Evolutionary conservation across 768 basidiomycete species (phyloP), one percentile per base, ranked within the genome.

Genomic region (Suillus subluteus): DNA sequence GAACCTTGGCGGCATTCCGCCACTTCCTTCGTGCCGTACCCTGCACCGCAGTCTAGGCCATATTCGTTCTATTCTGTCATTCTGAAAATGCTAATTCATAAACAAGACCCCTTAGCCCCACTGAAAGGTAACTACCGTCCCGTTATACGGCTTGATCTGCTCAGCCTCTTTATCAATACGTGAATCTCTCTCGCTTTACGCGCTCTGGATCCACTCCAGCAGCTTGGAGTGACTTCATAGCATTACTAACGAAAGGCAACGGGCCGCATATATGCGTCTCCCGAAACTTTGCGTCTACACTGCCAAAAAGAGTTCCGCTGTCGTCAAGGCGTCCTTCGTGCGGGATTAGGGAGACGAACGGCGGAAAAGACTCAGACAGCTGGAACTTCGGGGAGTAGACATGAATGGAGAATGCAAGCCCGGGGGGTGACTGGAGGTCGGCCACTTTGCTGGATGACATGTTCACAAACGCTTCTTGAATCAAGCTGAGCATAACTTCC

Each of bases 401-500:
- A 55, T 62, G 65, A 32, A 74, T 68, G 52, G 63, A 30, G 30
- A 75, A 64, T 38, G 54, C 40, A n/a, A 74, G n/a, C 35, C 66
- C 68, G 4, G 43, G 18, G 4, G 23, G 40, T 16, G n/a, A 67
- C 64, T 50, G 65, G 48, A 18, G 30, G 35, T 8, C 48, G 43
- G 4, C 62, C 58, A 3, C 52, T 44, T 15, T 43, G 64, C n/a
- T n/a, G 61, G 8, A 23, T 61, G 54, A 21, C 18, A 12, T 55
- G n/a, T 13, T 58, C 23, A 41, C 16, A 26, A 75, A 74, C 11
- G 81, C 78, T 2, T 73, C 71, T 7, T 64, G 66, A 11, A 89
- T 55, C 23, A 89, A 80, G 0, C 79, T 77, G 11, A 87, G 55
- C 41, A 86, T 74, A 6, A 88, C 79, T 13, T 84, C 79, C 0